Percentiles rank a stretch among this genome's conserved stretches.
These are phyloP conservation scores for Parascedosporium putredinis DNA, from an alignment of 2,329 filamentous ascomycete species.

Conservation along the genomic window DNA sequence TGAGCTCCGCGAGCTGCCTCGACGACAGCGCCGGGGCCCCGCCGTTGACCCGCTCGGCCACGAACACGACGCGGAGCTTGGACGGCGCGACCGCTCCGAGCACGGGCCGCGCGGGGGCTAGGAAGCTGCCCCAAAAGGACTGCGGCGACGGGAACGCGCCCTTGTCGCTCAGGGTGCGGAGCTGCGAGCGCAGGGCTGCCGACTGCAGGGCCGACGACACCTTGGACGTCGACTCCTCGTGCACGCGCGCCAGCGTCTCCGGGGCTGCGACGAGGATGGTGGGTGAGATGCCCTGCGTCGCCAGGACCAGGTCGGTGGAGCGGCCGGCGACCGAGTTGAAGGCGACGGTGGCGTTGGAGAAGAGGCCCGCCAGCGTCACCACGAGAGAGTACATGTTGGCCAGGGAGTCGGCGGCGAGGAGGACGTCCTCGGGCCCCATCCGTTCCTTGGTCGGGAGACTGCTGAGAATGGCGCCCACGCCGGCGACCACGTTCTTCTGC, in stretches of 20 bases:
- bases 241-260: slow-evolving; percentile 57
- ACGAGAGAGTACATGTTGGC: slow-evolving; percentile 69
- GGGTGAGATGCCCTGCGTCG: slow-evolving; percentile 64
- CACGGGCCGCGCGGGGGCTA: slow-evolving; percentile 46
- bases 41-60: slow-evolving; percentile 61
- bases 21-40: slow-evolving; percentile 58
- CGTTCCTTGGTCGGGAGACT: slow-evolving; percentile 67
- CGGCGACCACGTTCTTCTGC: slow-evolving; percentile 78
- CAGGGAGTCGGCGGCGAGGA: slow-evolving; percentile 76
- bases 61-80: slow-evolving; percentile 71
- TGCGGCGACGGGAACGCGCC: slow-evolving; percentile 62
- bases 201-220: slow-evolving; percentile 55
- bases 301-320: slow-evolving; percentile 59
- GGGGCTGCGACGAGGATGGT: slow-evolving; percentile 75
- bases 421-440: slow-evolving; percentile 63
- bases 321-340: slow-evolving; percentile 79
- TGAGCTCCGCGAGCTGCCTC: slow-evolving; percentile 64
- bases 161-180: slow-evolving; percentile 56
- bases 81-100: slow-evolving; percentile 55
- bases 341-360: slow-evolving; percentile 72
- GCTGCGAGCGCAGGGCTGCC: slow-evolving; percentile 59
- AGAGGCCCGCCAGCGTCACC: slow-evolving; percentile 73
- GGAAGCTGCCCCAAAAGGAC: slow-evolving; percentile 20
- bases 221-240: slow-evolving; percentile 49
- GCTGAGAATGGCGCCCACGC: slow-evolving; percentile 65